These are phyloP conservation scores for Teunomyces aglyptinius DNA, from an alignment of 805 yeast species.

Conservation along the genomic window DNA sequence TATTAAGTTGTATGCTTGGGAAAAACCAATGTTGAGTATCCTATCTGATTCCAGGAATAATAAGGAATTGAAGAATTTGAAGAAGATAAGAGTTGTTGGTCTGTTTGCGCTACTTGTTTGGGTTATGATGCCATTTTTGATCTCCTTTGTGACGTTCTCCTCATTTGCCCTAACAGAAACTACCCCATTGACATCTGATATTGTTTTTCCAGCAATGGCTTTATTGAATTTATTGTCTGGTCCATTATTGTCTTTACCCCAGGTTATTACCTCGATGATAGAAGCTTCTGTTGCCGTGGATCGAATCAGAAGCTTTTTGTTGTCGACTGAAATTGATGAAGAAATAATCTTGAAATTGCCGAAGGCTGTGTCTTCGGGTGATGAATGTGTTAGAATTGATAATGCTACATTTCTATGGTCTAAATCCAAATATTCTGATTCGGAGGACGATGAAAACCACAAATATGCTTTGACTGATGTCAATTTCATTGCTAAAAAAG, in stretches of 20 bases:
- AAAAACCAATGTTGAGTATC: conserved; percentile 20
- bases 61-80: conserved; percentile 17
- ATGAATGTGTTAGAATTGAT: conserved; percentile 17
- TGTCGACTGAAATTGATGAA: conserved; percentile 17
- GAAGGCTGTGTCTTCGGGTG: conserved; percentile 6
- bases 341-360: conserved; percentile 4
- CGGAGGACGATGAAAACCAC: neutral
- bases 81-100: conserved; percentile 12
- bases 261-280: conserved; percentile 52
- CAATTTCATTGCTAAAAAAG: conserved; percentile 21
- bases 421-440: conserved; percentile 10
- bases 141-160: conserved; percentile 21
- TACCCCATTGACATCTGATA: conserved; percentile 21
- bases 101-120: conserved; percentile 19
- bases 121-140: conserved; percentile 23
- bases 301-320: conserved; percentile 51
- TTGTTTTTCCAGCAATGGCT: conserved; percentile 28
- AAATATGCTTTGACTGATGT: conserved; percentile 17
- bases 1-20: conserved; percentile 28
- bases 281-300: conserved; percentile 59
- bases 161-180: conserved; percentile 16
- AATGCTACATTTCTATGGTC: conserved; percentile 22
- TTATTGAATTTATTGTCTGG: conserved; percentile 44
- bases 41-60: conserved; percentile 19
- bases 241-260: conserved; percentile 61